Percentiles rank a stretch among this genome's conserved stretches.
Evolutionary conservation across 1,139 yeast species (phyloP).

Genomic region (Saccharomyces hybrid): DNA sequence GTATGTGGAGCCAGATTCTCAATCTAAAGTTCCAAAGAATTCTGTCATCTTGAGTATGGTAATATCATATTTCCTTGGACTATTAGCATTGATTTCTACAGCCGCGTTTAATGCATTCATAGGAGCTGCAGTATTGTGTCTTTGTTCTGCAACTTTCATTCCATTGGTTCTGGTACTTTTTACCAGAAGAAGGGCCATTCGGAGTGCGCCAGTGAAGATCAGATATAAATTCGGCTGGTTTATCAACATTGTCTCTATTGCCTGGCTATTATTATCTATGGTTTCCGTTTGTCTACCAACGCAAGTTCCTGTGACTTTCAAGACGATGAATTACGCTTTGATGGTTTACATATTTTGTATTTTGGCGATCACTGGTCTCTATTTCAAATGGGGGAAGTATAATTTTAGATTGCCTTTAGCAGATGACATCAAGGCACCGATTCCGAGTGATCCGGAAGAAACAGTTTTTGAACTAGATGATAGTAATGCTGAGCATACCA

Average conservation of each 20-base stretch:
- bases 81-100: conserved; percentile 58
- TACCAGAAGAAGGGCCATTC: conserved; percentile 52
- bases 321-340: conserved; percentile 68
- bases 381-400: conserved; percentile 50
- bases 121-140: conserved; percentile 73
- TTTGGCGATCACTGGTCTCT: conserved; percentile 43
- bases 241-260: conserved; percentile 50
- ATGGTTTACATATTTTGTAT: conserved; percentile 49
- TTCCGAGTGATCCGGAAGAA: conserved; percentile 1
- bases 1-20: conserved; percentile 47
- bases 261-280: conserved; percentile 55
- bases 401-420: conserved; percentile 60
- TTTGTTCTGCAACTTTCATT: conserved; percentile 69
- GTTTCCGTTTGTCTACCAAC: conserved; percentile 69
- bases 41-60: conserved; percentile 64
- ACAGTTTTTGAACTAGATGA: not conserved
- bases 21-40: conserved; percentile 62
- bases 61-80: conserved; percentile 53
- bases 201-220: conserved; percentile 65
- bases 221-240: conserved; percentile 55
- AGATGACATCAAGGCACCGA: conserved; percentile 28
- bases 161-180: conserved; percentile 61
- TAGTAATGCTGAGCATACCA: not conserved
- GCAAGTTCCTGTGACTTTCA: conserved; percentile 52
- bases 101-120: conserved; percentile 79